Conservation (phyloP, 1,284 basidiomycete genomes). For the Ceratobasidium sp. region DNA sequence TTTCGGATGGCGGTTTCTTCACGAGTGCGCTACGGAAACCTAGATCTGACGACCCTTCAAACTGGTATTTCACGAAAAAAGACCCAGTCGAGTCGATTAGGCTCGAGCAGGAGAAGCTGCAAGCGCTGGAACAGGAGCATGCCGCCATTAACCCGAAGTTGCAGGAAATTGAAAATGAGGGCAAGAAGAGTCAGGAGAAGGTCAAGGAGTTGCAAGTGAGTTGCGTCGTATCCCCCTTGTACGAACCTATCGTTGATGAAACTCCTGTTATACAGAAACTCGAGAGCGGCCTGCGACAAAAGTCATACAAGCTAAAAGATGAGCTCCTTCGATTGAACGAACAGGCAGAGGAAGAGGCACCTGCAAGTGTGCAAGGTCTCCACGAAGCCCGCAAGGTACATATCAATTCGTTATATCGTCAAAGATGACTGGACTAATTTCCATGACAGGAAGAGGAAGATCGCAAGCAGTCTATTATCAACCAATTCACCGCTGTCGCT, state of each 20-base stretch:
- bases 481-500: conserved; percentile 43
- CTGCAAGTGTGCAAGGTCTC: conserved; percentile 74
- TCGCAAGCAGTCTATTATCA: conserved; percentile 58
- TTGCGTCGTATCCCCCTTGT: neutral
- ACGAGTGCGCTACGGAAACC: conserved; percentile 31
- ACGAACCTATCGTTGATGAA: neutral
- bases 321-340: conserved; percentile 61
- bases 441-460: conserved; percentile 63
- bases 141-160: conserved; percentile 26
- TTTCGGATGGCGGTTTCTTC: conserved; percentile 61
- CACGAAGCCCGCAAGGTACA: conserved; percentile 62
- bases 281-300: conserved; percentile 52
- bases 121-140: conserved; percentile 31
- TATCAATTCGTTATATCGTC: conserved; percentile 54
- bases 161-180: conserved; percentile 29
- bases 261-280: conserved; percentile 50
- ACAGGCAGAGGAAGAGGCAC: conserved; percentile 78
- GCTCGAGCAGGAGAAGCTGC: conserved; percentile 25
- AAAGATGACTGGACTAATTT: neutral
- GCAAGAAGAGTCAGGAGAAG: conserved; percentile 21
- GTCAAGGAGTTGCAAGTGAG: conserved; percentile 34
- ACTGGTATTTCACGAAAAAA: conserved; percentile 26
- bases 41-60: conserved; percentile 12
- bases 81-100: conserved; percentile 34
- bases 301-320: conserved; percentile 53